Conservation (phyloP, 495 filamentous ascomycete genomes). For the Endocarpon pusillum region DNA sequence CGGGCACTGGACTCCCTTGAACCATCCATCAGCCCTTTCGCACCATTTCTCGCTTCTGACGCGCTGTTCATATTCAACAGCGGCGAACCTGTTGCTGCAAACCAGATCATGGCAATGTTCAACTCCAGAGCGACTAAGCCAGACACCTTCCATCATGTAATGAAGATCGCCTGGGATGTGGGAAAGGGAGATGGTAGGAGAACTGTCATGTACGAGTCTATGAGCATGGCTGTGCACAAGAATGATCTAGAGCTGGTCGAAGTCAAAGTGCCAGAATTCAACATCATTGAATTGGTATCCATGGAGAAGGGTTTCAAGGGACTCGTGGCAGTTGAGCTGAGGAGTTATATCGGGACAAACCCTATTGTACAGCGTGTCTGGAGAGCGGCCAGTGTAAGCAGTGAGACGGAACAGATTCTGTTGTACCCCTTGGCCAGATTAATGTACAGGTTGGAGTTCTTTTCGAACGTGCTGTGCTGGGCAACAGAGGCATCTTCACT, state of each 20-base stretch:
- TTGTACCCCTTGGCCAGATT: no score
- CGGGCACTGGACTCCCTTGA: constrained; percentile 10
- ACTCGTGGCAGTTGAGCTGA: not conserved
- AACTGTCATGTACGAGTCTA: constrained; percentile 16
- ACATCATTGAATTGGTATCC: constrained; percentile 11
- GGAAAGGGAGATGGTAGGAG: constrained; percentile 5
- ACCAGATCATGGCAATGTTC: constrained; percentile 7
- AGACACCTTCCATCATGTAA: constrained; percentile 7
- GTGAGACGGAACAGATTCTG: no score
- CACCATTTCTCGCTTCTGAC: constrained; percentile 8
- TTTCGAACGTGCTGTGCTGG: no score
- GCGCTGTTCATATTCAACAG: constrained; percentile 10
- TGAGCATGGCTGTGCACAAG: constrained; percentile 9
- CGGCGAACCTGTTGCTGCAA: constrained; percentile 6
- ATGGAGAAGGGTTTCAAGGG: constrained; percentile 1
- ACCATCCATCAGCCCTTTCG: constrained; percentile 3
- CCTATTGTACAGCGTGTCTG: not conserved
- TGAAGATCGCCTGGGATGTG: constrained; percentile 16
- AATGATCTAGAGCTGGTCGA: constrained; percentile 13
- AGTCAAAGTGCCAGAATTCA: constrained; percentile 12
- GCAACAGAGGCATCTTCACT: no score
- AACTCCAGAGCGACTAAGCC: constrained; percentile 10
- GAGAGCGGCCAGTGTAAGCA: constrained; percentile 22
- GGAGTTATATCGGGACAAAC: no score
- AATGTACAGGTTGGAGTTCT: no score